Conservation (phyloP, 331 rosid species). For the Quercus lobata region DNA sequence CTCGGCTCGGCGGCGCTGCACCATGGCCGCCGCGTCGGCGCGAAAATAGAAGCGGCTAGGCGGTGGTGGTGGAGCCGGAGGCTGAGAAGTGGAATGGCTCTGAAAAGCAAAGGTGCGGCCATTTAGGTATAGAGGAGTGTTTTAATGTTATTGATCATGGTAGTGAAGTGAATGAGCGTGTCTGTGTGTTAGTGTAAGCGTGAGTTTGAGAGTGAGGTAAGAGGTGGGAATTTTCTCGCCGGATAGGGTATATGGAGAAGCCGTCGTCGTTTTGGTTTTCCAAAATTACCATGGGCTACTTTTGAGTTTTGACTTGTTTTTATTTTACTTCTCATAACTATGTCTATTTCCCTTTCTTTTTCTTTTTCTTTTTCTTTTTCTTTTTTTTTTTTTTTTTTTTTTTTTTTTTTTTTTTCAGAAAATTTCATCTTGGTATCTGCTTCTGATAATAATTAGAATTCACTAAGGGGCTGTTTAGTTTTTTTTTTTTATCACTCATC, state of each 20-base stretch:
- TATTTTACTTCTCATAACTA: too few species aligned
- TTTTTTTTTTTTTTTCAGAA: too few species aligned
- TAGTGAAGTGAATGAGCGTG: background rate
- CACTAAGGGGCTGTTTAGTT: too few species aligned
- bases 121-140: background rate
- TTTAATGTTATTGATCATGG: background rate
- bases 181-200: background rate
- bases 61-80: slow-evolving; percentile 29
- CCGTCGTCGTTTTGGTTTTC: background rate
- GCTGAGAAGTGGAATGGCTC: slow-evolving; percentile 43
- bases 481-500: too few species aligned
- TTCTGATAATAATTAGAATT: too few species aligned
- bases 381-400: too few species aligned
- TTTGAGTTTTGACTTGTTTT: too few species aligned
- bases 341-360: too few species aligned
- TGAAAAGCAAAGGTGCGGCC: slow-evolving; percentile 50
- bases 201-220: too few species aligned
- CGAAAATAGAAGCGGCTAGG: slow-evolving; percentile 16
- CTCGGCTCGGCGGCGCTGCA: slow-evolving; percentile 40
- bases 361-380: too few species aligned
- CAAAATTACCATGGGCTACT: too few species aligned
- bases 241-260: background rate
- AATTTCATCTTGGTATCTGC: rapidly evolving
- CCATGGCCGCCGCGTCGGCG: slow-evolving; percentile 26
- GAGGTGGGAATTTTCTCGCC: background rate